phyloP scores from a whole-genome alignment of 805 yeast genomes.

The Yarrowia sp. region DNA sequence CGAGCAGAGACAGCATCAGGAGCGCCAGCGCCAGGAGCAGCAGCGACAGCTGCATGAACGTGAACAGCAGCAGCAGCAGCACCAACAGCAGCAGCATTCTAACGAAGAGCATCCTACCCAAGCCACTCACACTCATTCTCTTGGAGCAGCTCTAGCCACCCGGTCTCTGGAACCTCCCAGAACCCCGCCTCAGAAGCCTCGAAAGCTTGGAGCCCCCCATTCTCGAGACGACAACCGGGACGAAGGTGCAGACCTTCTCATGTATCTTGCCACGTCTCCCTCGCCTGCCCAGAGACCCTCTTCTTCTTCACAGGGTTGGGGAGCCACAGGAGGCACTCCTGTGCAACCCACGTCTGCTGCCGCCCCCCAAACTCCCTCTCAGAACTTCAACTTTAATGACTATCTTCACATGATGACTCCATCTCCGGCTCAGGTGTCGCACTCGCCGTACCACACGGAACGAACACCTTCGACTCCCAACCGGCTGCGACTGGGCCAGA shows the following conservation, averaged over 20 bases:
- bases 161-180: constrained; percentile 30
- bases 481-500: constrained; percentile 21
- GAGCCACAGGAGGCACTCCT: constrained; percentile 2
- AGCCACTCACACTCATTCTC: background rate
- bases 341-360: constrained; percentile 20
- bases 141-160: background rate
- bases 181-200: constrained; percentile 34
- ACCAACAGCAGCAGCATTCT: background rate
- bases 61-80: background rate
- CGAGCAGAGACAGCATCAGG: constrained; percentile 21
- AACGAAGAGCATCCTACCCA: background rate
- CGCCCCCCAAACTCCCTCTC: constrained; percentile 40
- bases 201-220: constrained; percentile 3
- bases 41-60: background rate
- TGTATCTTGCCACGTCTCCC: constrained; percentile 83
- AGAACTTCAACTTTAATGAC: constrained; percentile 70
- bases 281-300: constrained; percentile 48
- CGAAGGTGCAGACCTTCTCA: constrained; percentile 78
- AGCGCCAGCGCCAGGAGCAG: constrained; percentile 28
- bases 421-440: constrained; percentile 34
- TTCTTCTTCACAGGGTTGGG: constrained; percentile 26
- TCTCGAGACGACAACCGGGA: constrained; percentile 32
- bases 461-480: constrained; percentile 26
- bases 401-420: constrained; percentile 78
- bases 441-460: constrained; percentile 28